Evolutionary conservation across 495 filamentous ascomycete species (phyloP).

Genomic region (Aspergillus egyptiacus): DNA sequence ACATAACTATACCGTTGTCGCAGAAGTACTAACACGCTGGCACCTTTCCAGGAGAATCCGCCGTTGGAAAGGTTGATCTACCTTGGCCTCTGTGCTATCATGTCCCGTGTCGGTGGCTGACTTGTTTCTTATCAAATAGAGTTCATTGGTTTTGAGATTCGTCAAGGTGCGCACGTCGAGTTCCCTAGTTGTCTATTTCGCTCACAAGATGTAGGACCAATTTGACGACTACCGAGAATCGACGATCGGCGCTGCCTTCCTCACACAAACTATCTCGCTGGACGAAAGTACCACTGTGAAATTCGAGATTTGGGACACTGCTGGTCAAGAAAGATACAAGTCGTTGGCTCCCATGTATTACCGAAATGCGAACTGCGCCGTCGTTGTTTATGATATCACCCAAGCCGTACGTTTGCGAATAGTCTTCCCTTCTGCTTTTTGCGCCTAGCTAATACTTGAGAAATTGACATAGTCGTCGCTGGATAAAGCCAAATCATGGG

Average conservation of each 20-base stretch:
- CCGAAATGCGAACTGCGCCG: slow-evolving; percentile 96
- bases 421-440: slow-evolving; percentile 7
- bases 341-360: slow-evolving; percentile 99
- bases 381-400: slow-evolving; percentile 98
- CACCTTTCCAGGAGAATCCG: slow-evolving; percentile 75
- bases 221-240: slow-evolving; percentile 99
- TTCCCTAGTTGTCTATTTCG: neutral
- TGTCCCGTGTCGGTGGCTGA: slow-evolving; percentile 26
- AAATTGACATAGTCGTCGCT: slow-evolving; percentile 67
- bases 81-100: slow-evolving; percentile 22
- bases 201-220: slow-evolving; percentile 67
- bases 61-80: slow-evolving; percentile 83
- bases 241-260: slow-evolving; percentile 96
- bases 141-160: slow-evolving; percentile 93
- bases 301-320: slow-evolving; percentile 99
- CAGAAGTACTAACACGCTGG: slow-evolving; percentile 25
- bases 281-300: slow-evolving; percentile 98
- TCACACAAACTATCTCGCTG: slow-evolving; percentile 96
- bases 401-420: slow-evolving; percentile 69
- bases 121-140: slow-evolving; percentile 48
- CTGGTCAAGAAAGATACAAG: slow-evolving; percentile 97
- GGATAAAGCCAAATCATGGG: slow-evolving; percentile 98
- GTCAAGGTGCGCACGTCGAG: slow-evolving; percentile 67
- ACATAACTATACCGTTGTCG: slow-evolving; percentile 8
- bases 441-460: slow-evolving; percentile 8